Evolutionary conservation across 164 flowering plant genomes (phyloP).

Genomic region (Nelumbo lutea): DNA sequence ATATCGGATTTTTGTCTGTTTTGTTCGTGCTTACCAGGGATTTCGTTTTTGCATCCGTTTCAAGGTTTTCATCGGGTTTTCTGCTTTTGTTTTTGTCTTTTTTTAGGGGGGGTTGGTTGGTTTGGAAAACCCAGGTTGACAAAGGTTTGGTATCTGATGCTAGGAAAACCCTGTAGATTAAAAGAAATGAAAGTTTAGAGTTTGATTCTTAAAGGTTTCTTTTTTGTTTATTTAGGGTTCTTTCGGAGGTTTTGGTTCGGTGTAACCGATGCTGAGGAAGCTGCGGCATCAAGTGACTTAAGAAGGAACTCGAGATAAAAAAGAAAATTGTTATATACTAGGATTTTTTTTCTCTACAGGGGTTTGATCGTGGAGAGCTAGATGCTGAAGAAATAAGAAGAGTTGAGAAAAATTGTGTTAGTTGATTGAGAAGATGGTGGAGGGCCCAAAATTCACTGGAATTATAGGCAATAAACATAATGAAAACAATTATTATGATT

Average conservation of each 20-base stretch:
- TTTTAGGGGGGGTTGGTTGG: neutral
- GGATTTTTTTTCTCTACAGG: conserved; percentile 1
- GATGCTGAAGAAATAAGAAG: conserved; percentile 19
- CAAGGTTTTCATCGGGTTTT: neutral
- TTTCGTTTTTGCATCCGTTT: conserved; percentile 1
- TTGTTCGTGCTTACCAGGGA: neutral
- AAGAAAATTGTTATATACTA: neutral
- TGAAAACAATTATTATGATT: conserved; percentile 25
- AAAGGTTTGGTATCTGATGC: conserved; percentile 9
- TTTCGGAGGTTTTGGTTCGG: neutral
- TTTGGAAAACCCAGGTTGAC: neutral
- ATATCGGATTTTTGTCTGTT: conserved; percentile 8
- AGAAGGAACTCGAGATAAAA: neutral
- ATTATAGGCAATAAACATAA: conserved; percentile 20
- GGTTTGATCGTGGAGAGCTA: conserved; percentile 6
- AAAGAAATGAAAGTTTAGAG: neutral
- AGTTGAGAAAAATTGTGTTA: neutral
- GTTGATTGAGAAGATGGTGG: conserved; percentile 24
- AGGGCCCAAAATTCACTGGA: conserved; percentile 35
- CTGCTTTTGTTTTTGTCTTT: neutral
- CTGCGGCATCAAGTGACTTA: neutral
- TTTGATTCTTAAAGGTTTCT: conserved; percentile 6
- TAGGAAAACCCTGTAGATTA: neutral
- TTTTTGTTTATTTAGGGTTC: conserved; percentile 4
- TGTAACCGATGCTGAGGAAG: neutral